Base-by-base conservation (phyloP, 75 land plant genomes). In the Picea sitchensis region DNA sequence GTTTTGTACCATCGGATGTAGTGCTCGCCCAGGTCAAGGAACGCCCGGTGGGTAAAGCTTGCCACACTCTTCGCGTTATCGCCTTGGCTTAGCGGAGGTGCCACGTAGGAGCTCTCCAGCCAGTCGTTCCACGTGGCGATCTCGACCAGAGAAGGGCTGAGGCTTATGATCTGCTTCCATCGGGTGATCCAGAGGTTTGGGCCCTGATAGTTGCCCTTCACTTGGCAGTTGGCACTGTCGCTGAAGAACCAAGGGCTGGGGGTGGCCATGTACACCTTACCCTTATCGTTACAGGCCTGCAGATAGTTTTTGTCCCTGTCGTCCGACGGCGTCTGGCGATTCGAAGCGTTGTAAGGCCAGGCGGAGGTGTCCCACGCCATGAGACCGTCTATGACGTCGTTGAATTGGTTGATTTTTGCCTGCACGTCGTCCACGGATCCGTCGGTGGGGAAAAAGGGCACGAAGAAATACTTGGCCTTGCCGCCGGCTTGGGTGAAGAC, bases 151-250 rank as follows among this genome's bases (percentile, higher is more conserved):
- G 71, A 54, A 0, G 84, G 76, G 15, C 54, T 44, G 6, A 60
- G 12, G 12, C 44, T 15, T 12, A 83, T 83, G 6, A 80, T 31
- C 84, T 83, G 84, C 36, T 63, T 18, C 83, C 84, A 83, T 34
- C 65, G 75, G 18, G 47, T 0, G 7, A 81, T 30, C 84, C 84
- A 83, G 7, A 83, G 84, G 0, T 77, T 77, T 15, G 83, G 41
- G 17, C 84, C 84, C 59, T 81, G 58, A 63, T 83, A 83, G 36
- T 83, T 61, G 17, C 84, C 84, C 51, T 83, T 83, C 65, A 83
- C 77, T 67, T 67, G 38, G 34, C 34, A 65, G 26, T 0, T n/a
- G n/a, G n/a, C n/a, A n/a, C n/a, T n/a, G n/a, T 7, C 26, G 26
- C 26, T 26, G 26, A 26, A 26, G 26, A 26, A 26, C 26, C 26